Conservation (phyloP, 305 asterid genomes). For the Withania somnifera region DNA sequence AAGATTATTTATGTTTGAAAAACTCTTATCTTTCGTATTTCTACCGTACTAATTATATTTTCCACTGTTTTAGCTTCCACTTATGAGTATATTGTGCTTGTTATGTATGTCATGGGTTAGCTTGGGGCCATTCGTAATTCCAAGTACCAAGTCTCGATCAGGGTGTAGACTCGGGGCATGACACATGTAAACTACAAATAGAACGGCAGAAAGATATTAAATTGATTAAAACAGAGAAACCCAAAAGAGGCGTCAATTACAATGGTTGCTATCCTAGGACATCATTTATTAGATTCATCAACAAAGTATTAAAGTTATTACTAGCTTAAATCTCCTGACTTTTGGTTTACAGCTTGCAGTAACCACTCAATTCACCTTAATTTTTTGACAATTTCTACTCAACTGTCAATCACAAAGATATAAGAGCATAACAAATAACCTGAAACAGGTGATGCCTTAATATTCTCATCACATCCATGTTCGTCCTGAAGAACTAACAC, state of each 20-base stretch:
- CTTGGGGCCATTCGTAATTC: no score
- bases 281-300: not conserved
- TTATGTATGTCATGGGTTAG: no score
- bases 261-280: not conserved
- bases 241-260: not conserved
- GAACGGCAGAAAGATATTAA: not conserved
- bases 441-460: not conserved
- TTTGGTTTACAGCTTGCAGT: not conserved
- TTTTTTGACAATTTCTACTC: not conserved
- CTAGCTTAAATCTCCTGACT: not conserved
- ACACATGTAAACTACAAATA: not conserved
- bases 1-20: no score
- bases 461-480: not conserved
- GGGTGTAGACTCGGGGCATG: no score
- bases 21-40: no score
- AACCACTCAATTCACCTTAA: not conserved
- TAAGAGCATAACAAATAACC: not conserved
- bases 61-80: no score
- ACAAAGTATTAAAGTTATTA: not conserved
- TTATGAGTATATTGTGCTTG: no score
- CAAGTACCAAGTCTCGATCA: no score
- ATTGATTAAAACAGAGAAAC: not conserved
- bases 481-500: not conserved
- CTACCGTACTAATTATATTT: no score
- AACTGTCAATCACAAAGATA: not conserved